Conservation (phyloP, 202 grass and related monocot species). For the Carex arenaria region DNA sequence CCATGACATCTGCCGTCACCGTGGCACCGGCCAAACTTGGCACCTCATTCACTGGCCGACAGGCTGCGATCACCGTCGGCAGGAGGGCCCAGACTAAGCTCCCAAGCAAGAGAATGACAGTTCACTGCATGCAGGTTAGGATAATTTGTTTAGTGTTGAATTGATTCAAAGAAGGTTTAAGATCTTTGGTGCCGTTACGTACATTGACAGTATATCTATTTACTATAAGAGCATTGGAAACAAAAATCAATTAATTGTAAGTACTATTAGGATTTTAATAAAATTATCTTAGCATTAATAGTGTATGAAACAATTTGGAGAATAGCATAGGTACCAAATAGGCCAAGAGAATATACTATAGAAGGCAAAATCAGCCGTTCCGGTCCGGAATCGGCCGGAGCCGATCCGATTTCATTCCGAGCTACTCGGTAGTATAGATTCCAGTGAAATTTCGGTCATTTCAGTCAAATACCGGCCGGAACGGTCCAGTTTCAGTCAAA, state of each 20-base stretch:
- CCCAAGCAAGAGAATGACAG: conserved; percentile 36
- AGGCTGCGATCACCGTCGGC: neutral
- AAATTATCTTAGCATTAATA: neutral
- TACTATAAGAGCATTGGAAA: neutral
- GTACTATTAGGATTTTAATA: neutral
- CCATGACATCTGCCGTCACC: conserved; percentile 18
- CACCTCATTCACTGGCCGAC: conserved; percentile 2
- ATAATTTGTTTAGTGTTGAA: neutral
- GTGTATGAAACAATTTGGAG: neutral
- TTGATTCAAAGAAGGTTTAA: neutral
- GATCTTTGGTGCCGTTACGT: neutral
- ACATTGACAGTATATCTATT: neutral
- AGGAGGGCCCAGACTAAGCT: neutral
- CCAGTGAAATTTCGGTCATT: too few species aligned
- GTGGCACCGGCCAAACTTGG: conserved; percentile 14
- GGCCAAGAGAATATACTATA: neutral
- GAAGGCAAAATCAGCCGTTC: too few species aligned
- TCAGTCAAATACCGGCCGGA: too few species aligned
- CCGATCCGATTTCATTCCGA: too few species aligned
- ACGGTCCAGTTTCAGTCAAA: too few species aligned
- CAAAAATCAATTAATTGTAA: neutral
- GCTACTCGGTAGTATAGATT: too few species aligned
- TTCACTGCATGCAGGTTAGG: conserved; percentile 45
- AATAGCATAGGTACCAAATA: neutral
- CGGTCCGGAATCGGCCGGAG: too few species aligned